Evolutionary conservation across 2,329 filamentous ascomycete genomes (phyloP).

Genomic region (Fusarium albosuccineum): DNA sequence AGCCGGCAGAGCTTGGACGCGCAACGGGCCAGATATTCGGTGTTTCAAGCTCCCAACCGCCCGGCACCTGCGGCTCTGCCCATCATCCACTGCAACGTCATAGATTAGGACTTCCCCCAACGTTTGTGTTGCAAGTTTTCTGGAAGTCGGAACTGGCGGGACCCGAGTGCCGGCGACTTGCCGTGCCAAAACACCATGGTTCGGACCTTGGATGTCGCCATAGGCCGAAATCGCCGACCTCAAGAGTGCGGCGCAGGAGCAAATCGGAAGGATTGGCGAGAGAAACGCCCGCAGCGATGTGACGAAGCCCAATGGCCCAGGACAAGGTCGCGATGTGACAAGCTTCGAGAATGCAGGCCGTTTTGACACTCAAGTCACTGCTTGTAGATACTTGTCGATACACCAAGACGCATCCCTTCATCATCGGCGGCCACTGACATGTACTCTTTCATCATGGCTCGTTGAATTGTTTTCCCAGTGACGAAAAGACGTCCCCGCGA

Average conservation of each 20-base stretch:
- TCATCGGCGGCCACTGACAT: conserved; percentile 1
- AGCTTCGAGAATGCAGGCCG: background rate
- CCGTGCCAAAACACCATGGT: too few relatives aligned
- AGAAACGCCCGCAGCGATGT: background rate
- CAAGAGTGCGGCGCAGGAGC: background rate
- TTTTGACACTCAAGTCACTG: background rate
- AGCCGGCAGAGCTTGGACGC: too few relatives aligned
- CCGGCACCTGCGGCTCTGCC: too few relatives aligned
- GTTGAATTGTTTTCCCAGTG: conserved; percentile 12
- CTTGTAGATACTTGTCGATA: conserved; percentile 9
- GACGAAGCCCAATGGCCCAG: background rate
- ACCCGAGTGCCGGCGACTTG: too few relatives aligned
- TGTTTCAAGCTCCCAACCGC: too few relatives aligned
- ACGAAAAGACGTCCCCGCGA: conserved; percentile 20
- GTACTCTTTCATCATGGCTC: conserved; percentile 16
- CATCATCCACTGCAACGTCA: too few relatives aligned
- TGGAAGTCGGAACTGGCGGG: too few relatives aligned
- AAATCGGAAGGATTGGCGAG: background rate
- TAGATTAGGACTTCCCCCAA: too few relatives aligned
- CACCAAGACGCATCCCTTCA: background rate
- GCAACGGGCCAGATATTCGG: too few relatives aligned
- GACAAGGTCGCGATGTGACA: conserved; percentile 2
- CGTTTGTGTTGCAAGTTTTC: too few relatives aligned
- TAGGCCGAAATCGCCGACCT: too few relatives aligned
- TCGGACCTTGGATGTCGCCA: too few relatives aligned